Base-by-base conservation (phyloP, 352 stramenopile species). In the Thalassiosira hispida region DNA sequence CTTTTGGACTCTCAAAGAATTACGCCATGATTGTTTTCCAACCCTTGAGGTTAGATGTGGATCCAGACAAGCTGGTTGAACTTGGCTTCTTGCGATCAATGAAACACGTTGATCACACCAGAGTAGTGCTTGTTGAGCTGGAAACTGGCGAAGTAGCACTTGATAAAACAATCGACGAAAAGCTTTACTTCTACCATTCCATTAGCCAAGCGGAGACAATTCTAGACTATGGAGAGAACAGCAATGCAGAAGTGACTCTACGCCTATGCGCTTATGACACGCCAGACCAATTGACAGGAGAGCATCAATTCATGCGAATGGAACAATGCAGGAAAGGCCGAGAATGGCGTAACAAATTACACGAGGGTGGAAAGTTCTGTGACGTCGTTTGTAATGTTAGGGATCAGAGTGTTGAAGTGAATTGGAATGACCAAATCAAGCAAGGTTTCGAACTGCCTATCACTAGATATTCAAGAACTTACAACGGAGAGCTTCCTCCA, bases 381-480 rank as follows among this genome's bases (percentile, higher is more conserved):
- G 76, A 84, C 29, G 44, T 79, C 9, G 59, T 57, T 40, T 79
- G 68, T 31, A 61, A 84, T 56, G n/a, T 84, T 0, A n/a, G 46
- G 12, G 16, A 69, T 27, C n/a, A 62, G 23, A 56, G n/a, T 22
- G 47, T 76, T 2, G 2, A 55, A 25, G 56, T 84, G 7, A n/a
- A 69, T 20, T 80, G 76, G 76, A 78, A 63, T 40, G 59, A 77
- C 20, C 38, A 67, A 33, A 68, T 64, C 20, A 8, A 25, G 44
- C 76, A 84, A 61, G 76, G 76, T 12, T 84, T 80, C 47, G 76
- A 84, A 59, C 56, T 84, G 16, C 76, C 76, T n/a, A 66, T 65
- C 1, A 79, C 68, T 20, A 31, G 76, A 18, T 84, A 72, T 71
- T 80, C 61, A 25, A 33, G 76, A 35, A 12, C 60, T 1, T 73